Percentiles rank a stretch among this genome's conserved stretches.
These are phyloP conservation scores for Hypoxylon trugodes DNA, from an alignment of 495 filamentous ascomycete genomes.

Conservation along the genomic window DNA sequence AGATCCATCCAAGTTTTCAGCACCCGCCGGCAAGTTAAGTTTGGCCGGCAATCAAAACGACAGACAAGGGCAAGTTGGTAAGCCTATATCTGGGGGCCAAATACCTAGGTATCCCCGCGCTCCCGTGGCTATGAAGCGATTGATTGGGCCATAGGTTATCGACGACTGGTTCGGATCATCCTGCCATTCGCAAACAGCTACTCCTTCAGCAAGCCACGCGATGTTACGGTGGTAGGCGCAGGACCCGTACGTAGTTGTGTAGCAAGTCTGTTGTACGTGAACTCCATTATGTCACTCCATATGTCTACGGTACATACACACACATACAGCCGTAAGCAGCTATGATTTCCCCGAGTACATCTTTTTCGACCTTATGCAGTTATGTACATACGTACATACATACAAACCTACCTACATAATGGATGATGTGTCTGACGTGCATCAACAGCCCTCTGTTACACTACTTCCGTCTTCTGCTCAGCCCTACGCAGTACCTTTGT, in stretches of 20 bases:
- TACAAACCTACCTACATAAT: slow-evolving; percentile 18
- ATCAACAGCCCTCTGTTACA: slow-evolving; percentile 42
- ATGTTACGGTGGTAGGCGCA: slow-evolving; percentile 27
- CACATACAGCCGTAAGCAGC: slow-evolving; percentile 10
- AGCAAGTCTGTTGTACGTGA: slow-evolving; percentile 13
- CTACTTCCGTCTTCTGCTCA: slow-evolving; percentile 44
- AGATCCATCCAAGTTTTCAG: slow-evolving; percentile 6
- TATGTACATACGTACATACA: slow-evolving; percentile 15
- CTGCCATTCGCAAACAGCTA: slow-evolving; percentile 41
- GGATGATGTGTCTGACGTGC: slow-evolving; percentile 44
- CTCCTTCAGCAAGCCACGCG: slow-evolving; percentile 37
- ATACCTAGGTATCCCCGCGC: slow-evolving; percentile 17
- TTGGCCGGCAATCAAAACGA: slow-evolving; percentile 8
- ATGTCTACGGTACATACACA: slow-evolving; percentile 14
- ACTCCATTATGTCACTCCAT: slow-evolving; percentile 22
- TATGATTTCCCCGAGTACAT: slow-evolving; percentile 26
- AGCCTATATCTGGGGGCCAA: slow-evolving; percentile 18
- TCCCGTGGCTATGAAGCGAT: slow-evolving; percentile 5
- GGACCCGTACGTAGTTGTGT: not conserved
- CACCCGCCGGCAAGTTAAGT: not conserved
- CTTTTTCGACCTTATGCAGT: slow-evolving; percentile 7
- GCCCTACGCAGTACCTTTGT: slow-evolving; percentile 43
- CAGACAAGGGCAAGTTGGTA: slow-evolving; percentile 19
- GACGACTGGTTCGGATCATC: slow-evolving; percentile 23
- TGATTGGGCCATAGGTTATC: slow-evolving; percentile 4